Conservation (phyloP, 345 rosid genomes). For the Acer saccharum region DNA sequence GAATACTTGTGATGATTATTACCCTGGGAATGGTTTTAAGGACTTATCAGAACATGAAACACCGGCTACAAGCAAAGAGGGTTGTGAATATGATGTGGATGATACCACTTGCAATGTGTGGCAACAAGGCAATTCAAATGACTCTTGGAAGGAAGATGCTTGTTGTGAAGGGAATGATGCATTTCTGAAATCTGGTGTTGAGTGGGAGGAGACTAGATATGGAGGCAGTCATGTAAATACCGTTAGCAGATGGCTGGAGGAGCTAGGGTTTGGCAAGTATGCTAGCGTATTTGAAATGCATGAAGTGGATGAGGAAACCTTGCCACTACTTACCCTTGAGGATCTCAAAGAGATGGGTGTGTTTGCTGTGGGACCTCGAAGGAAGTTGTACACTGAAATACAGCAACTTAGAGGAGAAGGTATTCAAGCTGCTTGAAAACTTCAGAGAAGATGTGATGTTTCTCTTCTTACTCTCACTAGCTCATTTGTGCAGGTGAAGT, state of each 20-base stretch:
- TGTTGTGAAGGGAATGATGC: slow-evolving; percentile 20
- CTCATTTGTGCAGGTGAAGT: slow-evolving; percentile 28
- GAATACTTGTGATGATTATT: slow-evolving; percentile 20
- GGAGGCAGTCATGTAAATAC: slow-evolving; percentile 15
- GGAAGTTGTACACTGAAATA: slow-evolving; percentile 58
- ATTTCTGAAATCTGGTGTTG: slow-evolving; percentile 12
- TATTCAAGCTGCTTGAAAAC: slow-evolving; percentile 24
- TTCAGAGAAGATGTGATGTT: background rate
- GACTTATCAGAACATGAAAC: slow-evolving; percentile 29
- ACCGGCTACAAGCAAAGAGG: slow-evolving; percentile 36
- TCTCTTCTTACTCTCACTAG: slow-evolving; percentile 2
- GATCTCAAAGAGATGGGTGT: slow-evolving; percentile 71
- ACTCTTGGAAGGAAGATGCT: slow-evolving; percentile 21
- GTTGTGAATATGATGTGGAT: slow-evolving; percentile 22
- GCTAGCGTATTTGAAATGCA: slow-evolving; percentile 50
- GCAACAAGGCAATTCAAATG: slow-evolving; percentile 19
- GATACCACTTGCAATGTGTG: slow-evolving; percentile 22
- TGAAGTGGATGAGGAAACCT: slow-evolving; percentile 54
- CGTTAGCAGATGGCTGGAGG: slow-evolving; percentile 55
- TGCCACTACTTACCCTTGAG: slow-evolving; percentile 56
- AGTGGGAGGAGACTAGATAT: slow-evolving; percentile 21
- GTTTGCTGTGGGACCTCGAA: slow-evolving; percentile 54
- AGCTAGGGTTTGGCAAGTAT: slow-evolving; percentile 50
- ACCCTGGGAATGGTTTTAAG: slow-evolving; percentile 19
- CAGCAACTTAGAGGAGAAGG: slow-evolving; percentile 35